Evolutionary conservation across 441 rosid genomes (phyloP), one percentile per base, ranked within the genome.

Genomic region (Bruguiera hainesii): DNA sequence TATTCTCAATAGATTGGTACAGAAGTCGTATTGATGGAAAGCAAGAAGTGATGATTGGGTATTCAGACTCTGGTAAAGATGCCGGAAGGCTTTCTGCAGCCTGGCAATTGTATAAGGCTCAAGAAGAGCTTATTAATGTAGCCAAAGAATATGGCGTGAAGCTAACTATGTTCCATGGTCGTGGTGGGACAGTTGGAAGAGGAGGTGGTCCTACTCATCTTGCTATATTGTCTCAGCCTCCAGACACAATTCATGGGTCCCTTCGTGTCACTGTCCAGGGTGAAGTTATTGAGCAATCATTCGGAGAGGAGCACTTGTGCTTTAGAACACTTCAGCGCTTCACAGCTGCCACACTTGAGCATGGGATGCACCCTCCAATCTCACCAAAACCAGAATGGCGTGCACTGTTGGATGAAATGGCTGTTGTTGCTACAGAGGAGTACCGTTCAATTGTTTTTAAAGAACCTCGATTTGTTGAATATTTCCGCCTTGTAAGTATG

Each of bases 131-230:
- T 35, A 83, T 93, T 72, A 87, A 85, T 37, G 99, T 94, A 48
- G 92, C 98, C 49, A 94, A 94, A 79, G 61, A 89, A 52, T 88
- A 61, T 29, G 99, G 99, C 26, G 90, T 94, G 56, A 94, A 94
- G 82, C 86, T 94, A 13, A 91, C 98, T 0, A 91, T 94, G 98
- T 94, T 94, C 74, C 98, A 94, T 60, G 98, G 98, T 31, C 93
- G 98, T 51, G 99, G 99, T 67, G 99, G 98, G 59, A 94, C 99
- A 0, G 99, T 91, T 8, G 98, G 99, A 77, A 82, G 99, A 83
- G 99, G 99, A 66, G 98, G 99, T 7, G 99, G 99, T 26, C 99
- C 99, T 1, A 91, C 98, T 65, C 99, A 94, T 80, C 94, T 94
- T 71, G 99, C 99, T 77, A 94, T 91, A 63, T 81, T 94, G 78